These are phyloP conservation scores for Funneliformis geosporum DNA, from an alignment of 192 early-diverging fungal genomes.

Conservation along the genomic window DNA sequence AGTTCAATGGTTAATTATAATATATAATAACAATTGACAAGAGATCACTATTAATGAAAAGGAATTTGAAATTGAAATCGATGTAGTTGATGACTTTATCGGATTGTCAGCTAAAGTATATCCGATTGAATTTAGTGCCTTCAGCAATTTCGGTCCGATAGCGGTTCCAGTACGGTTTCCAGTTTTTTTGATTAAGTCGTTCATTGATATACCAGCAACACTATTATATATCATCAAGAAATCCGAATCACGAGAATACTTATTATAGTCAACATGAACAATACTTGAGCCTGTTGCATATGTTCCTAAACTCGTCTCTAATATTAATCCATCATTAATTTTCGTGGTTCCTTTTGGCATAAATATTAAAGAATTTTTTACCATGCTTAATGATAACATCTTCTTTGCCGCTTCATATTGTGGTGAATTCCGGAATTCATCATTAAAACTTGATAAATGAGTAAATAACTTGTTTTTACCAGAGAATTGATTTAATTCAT, in stretches of 20 bases:
- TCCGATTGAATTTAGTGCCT: neutral
- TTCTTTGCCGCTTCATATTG: neutral
- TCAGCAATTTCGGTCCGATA: neutral
- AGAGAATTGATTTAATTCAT: neutral
- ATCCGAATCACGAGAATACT: neutral
- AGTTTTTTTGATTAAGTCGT: neutral
- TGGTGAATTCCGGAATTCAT: neutral
- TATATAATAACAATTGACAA: too few relatives aligned
- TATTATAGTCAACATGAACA: neutral
- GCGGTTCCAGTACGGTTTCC: neutral
- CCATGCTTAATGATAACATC: neutral
- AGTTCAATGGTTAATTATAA: too few relatives aligned
- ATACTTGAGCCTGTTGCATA: neutral
- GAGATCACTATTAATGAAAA: too few relatives aligned
- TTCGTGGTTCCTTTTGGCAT: neutral
- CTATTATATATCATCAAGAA: neutral
- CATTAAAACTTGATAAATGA: neutral
- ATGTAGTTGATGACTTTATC: neutral
- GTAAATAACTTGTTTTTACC: neutral
- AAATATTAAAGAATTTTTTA: neutral
- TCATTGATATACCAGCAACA: neutral
- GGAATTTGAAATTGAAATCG: too few relatives aligned
- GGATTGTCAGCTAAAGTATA: neutral
- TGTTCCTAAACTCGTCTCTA: neutral
- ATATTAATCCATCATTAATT: neutral